Conservation (phyloP, 345 rosid genomes). For the Excoecaria agallocha region DNA sequence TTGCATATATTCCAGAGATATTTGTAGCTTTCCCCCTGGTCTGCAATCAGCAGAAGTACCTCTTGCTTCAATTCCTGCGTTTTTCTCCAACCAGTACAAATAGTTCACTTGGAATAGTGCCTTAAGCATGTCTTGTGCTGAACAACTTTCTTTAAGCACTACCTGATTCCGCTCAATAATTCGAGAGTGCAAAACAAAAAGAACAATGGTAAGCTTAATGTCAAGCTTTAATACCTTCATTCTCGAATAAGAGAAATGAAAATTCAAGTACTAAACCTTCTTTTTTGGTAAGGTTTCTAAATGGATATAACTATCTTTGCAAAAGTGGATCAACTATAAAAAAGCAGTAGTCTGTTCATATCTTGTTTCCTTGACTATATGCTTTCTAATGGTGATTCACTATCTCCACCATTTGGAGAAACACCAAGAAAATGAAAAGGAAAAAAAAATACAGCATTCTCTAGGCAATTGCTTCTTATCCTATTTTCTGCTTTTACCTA, state of each 20-base stretch:
- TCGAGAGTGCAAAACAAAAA: constrained; percentile 6
- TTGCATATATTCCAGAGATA: constrained; percentile 73
- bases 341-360: neutral
- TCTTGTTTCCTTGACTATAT: neutral
- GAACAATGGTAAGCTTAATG: neutral
- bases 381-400: neutral
- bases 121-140: constrained; percentile 89
- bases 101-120: constrained; percentile 88
- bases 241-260: neutral
- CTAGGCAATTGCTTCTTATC: neutral
- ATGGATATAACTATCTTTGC: neutral
- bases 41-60: constrained; percentile 59
- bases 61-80: constrained; percentile 74
- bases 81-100: constrained; percentile 90
- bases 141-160: constrained; percentile 71
- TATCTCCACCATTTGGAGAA: neutral
- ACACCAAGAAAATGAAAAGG: neutral
- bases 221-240: neutral
- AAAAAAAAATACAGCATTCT: neutral
- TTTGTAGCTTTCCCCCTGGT: constrained; percentile 69
- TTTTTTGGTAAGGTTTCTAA: neutral
- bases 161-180: constrained; percentile 49
- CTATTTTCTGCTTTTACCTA: neutral
- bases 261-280: neutral
- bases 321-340: neutral